phyloP scores from a whole-genome alignment of 169 alveolate genomes.

The Miamiensis avidus region DNA sequence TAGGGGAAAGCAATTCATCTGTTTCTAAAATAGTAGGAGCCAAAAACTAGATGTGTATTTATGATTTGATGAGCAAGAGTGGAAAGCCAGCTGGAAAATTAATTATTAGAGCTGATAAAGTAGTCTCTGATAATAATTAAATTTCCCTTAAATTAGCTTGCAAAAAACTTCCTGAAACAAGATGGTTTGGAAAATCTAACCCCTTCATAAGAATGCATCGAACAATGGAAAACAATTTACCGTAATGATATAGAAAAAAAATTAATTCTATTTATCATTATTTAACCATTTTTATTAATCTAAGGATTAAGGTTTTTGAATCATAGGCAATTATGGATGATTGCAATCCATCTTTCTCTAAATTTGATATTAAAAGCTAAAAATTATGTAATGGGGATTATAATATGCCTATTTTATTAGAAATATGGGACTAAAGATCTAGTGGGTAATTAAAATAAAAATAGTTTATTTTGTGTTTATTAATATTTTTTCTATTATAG shows the following conservation, averaged over 20 bases:
- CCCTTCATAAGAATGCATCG: slow-evolving; percentile 38
- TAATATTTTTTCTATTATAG: too few species aligned
- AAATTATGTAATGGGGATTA: slow-evolving; percentile 55
- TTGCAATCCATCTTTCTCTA: slow-evolving; percentile 22
- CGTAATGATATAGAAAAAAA: not conserved
- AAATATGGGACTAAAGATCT: slow-evolving; percentile 22
- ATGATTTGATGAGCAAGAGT: slow-evolving; percentile 12
- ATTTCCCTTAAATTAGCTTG: slow-evolving; percentile 5
- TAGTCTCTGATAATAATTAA: slow-evolving; percentile 19
- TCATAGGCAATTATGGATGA: slow-evolving; percentile 15
- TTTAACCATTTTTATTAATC: too few species aligned
- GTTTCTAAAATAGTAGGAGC: slow-evolving; percentile 37
- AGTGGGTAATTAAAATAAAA: not conserved
- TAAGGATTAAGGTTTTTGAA: not conserved
- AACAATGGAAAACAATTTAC: not conserved
- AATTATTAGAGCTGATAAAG: slow-evolving; percentile 37
- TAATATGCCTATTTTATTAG: slow-evolving; percentile 28
- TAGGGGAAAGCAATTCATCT: slow-evolving; percentile 27
- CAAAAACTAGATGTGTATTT: slow-evolving; percentile 27
- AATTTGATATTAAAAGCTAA: slow-evolving; percentile 19
- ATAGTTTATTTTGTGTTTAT: too few species aligned
- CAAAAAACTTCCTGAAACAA: slow-evolving; percentile 6
- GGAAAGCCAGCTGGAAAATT: slow-evolving; percentile 35
- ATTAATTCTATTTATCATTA: too few species aligned
- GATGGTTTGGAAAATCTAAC: slow-evolving; percentile 32